Percentiles rank a stretch among this genome's conserved stretches.
Conservation (phyloP, 2,329 filamentous ascomycete genomes). For the Botrytis fragariae region DNA sequence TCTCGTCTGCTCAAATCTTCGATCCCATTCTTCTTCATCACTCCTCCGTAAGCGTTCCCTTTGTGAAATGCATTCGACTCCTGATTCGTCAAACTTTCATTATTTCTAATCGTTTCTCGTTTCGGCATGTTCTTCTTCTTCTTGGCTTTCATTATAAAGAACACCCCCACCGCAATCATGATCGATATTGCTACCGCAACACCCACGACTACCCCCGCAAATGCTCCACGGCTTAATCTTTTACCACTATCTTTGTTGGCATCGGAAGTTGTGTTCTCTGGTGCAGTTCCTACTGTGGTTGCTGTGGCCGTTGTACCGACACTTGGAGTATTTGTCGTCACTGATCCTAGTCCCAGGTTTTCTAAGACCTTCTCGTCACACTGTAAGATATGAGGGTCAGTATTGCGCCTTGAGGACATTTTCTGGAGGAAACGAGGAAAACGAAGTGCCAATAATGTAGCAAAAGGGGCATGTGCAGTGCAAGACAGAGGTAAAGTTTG, state of each 20-base stretch:
- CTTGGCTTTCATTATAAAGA: neutral
- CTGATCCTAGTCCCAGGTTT: neutral
- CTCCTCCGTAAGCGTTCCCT: neutral
- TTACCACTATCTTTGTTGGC: neutral
- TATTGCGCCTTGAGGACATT: neutral
- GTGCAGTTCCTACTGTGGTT: neutral
- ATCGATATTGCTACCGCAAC: neutral
- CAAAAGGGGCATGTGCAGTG: neutral
- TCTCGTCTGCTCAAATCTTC: neutral
- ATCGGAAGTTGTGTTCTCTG: neutral
- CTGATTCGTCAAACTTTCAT: neutral
- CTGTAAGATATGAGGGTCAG: neutral
- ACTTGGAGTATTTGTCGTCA: neutral
- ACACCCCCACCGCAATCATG: neutral
- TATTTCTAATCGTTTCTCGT: neutral
- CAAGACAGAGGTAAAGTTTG: neutral
- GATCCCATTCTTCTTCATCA: neutral
- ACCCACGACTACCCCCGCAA: conserved; percentile 6
- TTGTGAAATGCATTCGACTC: neutral
- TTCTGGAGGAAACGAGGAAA: neutral
- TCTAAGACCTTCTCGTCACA: conserved; percentile 6
- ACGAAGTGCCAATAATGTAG: neutral
- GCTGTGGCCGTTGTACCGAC: neutral
- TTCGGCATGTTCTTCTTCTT: neutral
- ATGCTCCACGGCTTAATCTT: neutral